Evolutionary conservation across 306 rosid genomes (phyloP).

Genomic region (Glycine latifolia): DNA sequence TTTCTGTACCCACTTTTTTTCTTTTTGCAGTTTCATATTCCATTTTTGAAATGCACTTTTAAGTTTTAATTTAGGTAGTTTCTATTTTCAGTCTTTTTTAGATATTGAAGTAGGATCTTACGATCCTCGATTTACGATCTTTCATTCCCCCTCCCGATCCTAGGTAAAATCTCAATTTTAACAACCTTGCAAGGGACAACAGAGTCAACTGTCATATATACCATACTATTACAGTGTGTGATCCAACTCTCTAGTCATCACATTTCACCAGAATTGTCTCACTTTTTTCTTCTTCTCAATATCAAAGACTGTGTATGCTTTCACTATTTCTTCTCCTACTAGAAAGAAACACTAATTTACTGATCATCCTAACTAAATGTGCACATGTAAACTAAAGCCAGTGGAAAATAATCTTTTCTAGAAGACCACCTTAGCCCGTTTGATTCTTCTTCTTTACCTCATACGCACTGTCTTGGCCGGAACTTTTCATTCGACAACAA

Average conservation of each 20-base stretch:
- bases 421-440: neutral
- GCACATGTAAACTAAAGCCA: conserved; percentile 50
- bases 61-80: too few relatives aligned
- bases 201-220: conserved; percentile 54
- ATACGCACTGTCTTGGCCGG: conserved; percentile 86
- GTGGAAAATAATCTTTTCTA: conserved; percentile 46
- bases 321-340: conserved; percentile 51
- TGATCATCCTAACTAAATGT: conserved; percentile 51
- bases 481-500: conserved; percentile 74
- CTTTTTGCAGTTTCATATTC: too few relatives aligned
- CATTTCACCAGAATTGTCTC: conserved; percentile 54
- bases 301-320: conserved; percentile 48
- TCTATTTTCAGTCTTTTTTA: too few relatives aligned
- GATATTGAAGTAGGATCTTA: too few relatives aligned
- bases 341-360: conserved; percentile 45
- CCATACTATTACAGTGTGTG: conserved; percentile 50
- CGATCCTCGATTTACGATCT: too few relatives aligned
- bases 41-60: too few relatives aligned
- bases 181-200: conserved; percentile 40
- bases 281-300: conserved; percentile 42
- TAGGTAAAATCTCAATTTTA: too few relatives aligned
- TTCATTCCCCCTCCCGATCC: too few relatives aligned
- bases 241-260: conserved; percentile 40
- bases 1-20: too few relatives aligned
- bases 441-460: conserved; percentile 43